These are phyloP conservation scores for Teunomyces barrocoloradensis DNA, from an alignment of 805 yeast species.

Conservation along the genomic window DNA sequence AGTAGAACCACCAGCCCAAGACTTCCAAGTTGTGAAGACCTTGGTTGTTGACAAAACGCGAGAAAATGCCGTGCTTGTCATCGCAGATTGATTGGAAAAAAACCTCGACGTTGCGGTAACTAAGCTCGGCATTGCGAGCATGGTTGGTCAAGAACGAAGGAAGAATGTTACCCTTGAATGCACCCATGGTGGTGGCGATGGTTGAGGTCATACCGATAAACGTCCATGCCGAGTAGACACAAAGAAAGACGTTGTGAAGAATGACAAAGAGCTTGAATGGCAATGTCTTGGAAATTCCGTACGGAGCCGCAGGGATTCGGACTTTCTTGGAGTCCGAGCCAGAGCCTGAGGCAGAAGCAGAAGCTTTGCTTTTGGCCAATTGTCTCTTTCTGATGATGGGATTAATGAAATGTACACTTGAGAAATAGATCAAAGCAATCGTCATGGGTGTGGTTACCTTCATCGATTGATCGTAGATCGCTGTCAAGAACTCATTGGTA, in stretches of 20 bases:
- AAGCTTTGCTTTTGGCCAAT: slow-evolving; percentile 20
- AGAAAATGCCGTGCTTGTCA: slow-evolving; percentile 57
- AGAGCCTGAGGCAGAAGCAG: slow-evolving; percentile 11
- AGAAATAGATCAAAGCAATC: slow-evolving; percentile 58
- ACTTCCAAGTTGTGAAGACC: slow-evolving; percentile 43
- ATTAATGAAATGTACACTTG: slow-evolving; percentile 55
- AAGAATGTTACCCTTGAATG: slow-evolving; percentile 15
- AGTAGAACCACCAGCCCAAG: slow-evolving; percentile 65
- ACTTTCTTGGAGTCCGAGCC: slow-evolving; percentile 26
- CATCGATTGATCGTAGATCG: slow-evolving; percentile 42
- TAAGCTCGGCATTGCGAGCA: background rate
- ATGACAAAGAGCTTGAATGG: slow-evolving; percentile 55
- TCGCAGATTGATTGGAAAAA: slow-evolving; percentile 66
- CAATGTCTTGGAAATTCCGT: slow-evolving; percentile 40
- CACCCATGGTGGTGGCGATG: slow-evolving; percentile 40
- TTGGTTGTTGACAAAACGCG: slow-evolving; percentile 15
- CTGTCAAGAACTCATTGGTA: slow-evolving; percentile 24
- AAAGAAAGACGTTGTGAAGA: slow-evolving; percentile 58
- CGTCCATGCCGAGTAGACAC: slow-evolving; percentile 70
- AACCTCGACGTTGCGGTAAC: slow-evolving; percentile 26
- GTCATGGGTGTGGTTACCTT: slow-evolving; percentile 53
- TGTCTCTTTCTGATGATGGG: slow-evolving; percentile 48
- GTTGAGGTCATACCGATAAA: slow-evolving; percentile 61
- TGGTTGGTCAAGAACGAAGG: slow-evolving; percentile 8
- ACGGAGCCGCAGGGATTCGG: slow-evolving; percentile 53